Conservation (phyloP, 371 early-diverging fungal genomes). For the Actinomortierella ambigua region DNA sequence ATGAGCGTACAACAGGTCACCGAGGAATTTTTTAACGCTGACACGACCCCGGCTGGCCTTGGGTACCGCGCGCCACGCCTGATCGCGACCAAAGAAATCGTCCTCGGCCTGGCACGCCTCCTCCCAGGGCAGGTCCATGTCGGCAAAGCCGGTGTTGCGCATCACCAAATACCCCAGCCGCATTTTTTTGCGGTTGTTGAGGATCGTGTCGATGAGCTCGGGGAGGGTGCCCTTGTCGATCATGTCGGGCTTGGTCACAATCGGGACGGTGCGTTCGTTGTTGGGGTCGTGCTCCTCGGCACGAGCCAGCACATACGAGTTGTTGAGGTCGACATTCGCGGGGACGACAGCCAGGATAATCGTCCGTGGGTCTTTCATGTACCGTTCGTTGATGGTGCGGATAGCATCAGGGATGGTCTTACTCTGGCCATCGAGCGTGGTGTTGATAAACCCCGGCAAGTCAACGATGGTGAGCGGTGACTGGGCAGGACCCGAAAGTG, state of each 20-base stretch:
- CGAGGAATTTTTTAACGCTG: slow-evolving; percentile 17
- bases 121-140: slow-evolving; percentile 26
- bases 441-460: slow-evolving; percentile 35
- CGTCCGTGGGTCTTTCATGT: slow-evolving; percentile 49
- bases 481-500: slow-evolving; percentile 26
- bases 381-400: slow-evolving; percentile 25
- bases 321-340: slow-evolving; percentile 85
- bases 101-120: slow-evolving; percentile 16
- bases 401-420: slow-evolving; percentile 26
- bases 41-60: slow-evolving; percentile 19
- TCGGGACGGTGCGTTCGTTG: slow-evolving; percentile 35
- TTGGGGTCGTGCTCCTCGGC: slow-evolving; percentile 23
- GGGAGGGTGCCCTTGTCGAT: slow-evolving; percentile 27
- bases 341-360: slow-evolving; percentile 89
- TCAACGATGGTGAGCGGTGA: slow-evolving; percentile 34
- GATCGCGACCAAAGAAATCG: slow-evolving; percentile 21
- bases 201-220: slow-evolving; percentile 17
- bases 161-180: slow-evolving; percentile 34
- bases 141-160: slow-evolving; percentile 28
- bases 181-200: slow-evolving; percentile 33
- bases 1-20: slow-evolving; percentile 19
- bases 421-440: slow-evolving; percentile 31
- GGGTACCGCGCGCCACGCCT: slow-evolving; percentile 11
- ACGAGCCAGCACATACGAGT: slow-evolving; percentile 55
- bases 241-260: slow-evolving; percentile 33